Percentiles rank a stretch among this genome's conserved stretches.
phyloP scores from a whole-genome alignment of 2,329 filamentous ascomycete genomes.

The Pestalotiopsis sp. region DNA sequence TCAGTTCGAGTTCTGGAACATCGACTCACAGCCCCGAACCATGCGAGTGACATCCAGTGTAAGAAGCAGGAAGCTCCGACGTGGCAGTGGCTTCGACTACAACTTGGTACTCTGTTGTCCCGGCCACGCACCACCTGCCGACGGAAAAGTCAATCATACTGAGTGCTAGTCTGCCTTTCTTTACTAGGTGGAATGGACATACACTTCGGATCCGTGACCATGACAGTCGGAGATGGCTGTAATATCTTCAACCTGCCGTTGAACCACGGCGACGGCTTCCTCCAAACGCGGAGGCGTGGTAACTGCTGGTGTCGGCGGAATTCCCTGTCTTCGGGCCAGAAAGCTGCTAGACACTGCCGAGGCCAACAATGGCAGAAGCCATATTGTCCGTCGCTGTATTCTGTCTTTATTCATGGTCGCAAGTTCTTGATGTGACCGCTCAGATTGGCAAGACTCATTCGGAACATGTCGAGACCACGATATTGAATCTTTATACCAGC shows the following conservation, averaged over 20 bases:
- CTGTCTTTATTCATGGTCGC: not conserved
- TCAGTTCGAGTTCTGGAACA: not conserved
- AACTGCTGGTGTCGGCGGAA: not conserved
- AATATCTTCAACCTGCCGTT: not conserved
- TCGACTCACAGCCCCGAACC: constrained; percentile 47
- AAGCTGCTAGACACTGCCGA: not conserved
- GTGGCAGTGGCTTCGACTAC: constrained; percentile 30
- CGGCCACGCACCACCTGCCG: constrained; percentile 31
- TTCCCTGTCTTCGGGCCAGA: not conserved
- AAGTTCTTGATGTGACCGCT: not conserved
- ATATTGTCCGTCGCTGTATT: not conserved
- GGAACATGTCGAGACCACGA: not conserved
- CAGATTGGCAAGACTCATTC: not conserved
- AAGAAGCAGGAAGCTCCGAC: constrained; percentile 29
- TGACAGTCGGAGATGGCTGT: not conserved
- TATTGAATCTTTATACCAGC: not conserved
- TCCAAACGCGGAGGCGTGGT: not conserved
- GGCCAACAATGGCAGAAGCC: not conserved
- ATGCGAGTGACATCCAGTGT: constrained; percentile 52
- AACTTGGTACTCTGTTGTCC: constrained; percentile 30
- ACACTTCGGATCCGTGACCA: not conserved
- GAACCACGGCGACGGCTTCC: not conserved
- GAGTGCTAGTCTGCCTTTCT: too few species aligned
- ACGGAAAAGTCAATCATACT: fast-evolving
- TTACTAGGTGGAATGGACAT: too few species aligned